Evolutionary conservation across 2,329 filamentous ascomycete species (phyloP), one percentile per base, ranked within the genome.

Genomic region (Aureobasidium musti): DNA sequence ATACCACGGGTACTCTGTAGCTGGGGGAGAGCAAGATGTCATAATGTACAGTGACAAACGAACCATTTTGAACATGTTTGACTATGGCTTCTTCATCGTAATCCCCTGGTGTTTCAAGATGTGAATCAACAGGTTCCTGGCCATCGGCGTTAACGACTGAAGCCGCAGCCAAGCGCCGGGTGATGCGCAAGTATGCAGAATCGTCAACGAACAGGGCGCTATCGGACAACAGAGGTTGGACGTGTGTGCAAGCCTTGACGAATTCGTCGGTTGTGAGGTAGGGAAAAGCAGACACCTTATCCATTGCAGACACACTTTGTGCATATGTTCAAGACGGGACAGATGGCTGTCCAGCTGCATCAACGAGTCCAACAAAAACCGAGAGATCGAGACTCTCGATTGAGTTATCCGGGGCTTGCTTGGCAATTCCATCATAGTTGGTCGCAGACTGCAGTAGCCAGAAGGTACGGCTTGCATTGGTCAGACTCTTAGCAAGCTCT

Each of bases 1-100:
- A 82, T 10, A 82, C 72, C 2, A 81, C 77, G 0, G 81, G 81
- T 2, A 82, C 80, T 52, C 74, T 74, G 66, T 82, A 82, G 13
- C 75, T 74, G 23, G 77, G 74, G 2, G 81, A 83, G 33, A 79
- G 73, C 17, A 81, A 59, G 52, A 82, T 73, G 68, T 81, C 77
- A 74, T 79, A 82, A 21, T 56, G 35, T 26, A 59, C 52, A 19
- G 43, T 59, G 19, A 60, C 35, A 2, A 74, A 68, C 37, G 60
- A 67, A 69, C 74, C 73, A 11, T 69, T 74, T 54, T 35, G 33
- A 41, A 45, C 17, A 14, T 30, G n/a, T 26, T 64, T 47, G 26
- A 41, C 8, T 33, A 52, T n/a, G 30, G 26, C 37, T 49, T 54
- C 54, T 28, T 64, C 64, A 26, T 43, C 54, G n/a, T 63, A 28